Evolutionary conservation across 1,284 basidiomycete species (phyloP).

Genomic region (Marasmius fiardii): DNA sequence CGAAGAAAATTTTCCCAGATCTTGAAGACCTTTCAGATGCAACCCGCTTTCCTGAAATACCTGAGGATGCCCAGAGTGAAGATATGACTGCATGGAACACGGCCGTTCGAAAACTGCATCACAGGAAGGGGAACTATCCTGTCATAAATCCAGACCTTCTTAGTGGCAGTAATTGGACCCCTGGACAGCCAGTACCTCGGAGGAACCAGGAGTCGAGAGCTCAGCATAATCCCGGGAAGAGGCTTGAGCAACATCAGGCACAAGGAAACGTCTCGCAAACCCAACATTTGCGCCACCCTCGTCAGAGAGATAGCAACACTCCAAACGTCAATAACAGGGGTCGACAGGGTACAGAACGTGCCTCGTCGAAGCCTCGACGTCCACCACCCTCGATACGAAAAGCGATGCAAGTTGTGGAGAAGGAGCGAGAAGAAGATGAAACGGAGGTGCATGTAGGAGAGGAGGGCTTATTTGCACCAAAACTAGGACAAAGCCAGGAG

Average conservation of each 20-base stretch:
- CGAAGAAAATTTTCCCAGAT: not conserved
- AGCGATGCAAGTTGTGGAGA: not conserved
- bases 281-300: too few species aligned
- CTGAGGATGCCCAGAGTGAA: not conserved
- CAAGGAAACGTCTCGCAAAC: too few species aligned
- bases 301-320: not conserved
- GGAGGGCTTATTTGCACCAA: slow-evolving; percentile 3
- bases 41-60: not conserved
- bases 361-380: not conserved
- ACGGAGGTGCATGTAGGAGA: not conserved
- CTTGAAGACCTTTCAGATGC: not conserved
- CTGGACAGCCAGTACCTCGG: not conserved
- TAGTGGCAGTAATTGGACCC: not conserved
- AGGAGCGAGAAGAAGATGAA: not conserved
- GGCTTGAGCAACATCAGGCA: not conserved
- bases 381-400: not conserved
- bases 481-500: slow-evolving; percentile 1
- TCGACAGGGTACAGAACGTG: not conserved
- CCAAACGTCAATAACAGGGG: not conserved
- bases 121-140: not conserved
- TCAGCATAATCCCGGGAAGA: not conserved
- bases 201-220: too few species aligned
- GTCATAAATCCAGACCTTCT: not conserved
- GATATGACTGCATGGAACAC: not conserved
- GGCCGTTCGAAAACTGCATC: not conserved